These are phyloP conservation scores for Pezicula neosporulosa DNA, from an alignment of 2,329 filamentous ascomycete species.

Conservation along the genomic window DNA sequence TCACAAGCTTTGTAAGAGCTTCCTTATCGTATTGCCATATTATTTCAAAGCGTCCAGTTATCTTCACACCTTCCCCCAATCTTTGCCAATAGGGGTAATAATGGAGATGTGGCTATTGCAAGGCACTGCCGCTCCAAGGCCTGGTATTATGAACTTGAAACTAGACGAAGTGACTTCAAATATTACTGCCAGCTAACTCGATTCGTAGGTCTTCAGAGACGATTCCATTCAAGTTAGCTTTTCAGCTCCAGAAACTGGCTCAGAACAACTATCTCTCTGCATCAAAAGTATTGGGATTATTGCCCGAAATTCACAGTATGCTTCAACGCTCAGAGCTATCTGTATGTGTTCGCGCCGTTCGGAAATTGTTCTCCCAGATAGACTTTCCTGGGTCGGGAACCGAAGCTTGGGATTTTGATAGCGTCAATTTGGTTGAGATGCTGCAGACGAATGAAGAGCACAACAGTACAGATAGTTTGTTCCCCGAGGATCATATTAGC, in stretches of 20 bases:
- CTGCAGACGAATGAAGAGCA: constrained; percentile 36
- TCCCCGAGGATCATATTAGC: constrained; percentile 2
- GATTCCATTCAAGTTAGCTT: constrained; percentile 52
- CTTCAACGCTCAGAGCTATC: constrained; percentile 26
- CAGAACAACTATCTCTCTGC: constrained; percentile 62
- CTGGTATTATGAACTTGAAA: not conserved
- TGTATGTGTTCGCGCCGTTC: constrained; percentile 51
- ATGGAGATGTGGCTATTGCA: too few relatives aligned
- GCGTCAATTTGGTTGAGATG: constrained; percentile 38
- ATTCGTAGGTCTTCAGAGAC: constrained; percentile 10
- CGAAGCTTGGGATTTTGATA: constrained; percentile 38
- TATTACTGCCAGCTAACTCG: not conserved
- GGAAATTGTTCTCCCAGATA: constrained; percentile 47
- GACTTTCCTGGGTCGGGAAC: constrained; percentile 50
- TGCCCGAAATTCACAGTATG: constrained; percentile 34
- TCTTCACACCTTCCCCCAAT: too few relatives aligned
- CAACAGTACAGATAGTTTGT: constrained; percentile 23
- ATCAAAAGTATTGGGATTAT: constrained; percentile 40
- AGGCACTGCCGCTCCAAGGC: not conserved
- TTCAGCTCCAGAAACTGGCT: constrained; percentile 61
- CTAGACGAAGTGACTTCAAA: not conserved
- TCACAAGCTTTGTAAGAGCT: too few relatives aligned
- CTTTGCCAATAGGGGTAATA: too few relatives aligned
- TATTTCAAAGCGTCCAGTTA: too few relatives aligned
- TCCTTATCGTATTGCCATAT: too few relatives aligned